Conservation (phyloP, 768 basidiomycete genomes). For the Agrocybe pediades region DNA sequence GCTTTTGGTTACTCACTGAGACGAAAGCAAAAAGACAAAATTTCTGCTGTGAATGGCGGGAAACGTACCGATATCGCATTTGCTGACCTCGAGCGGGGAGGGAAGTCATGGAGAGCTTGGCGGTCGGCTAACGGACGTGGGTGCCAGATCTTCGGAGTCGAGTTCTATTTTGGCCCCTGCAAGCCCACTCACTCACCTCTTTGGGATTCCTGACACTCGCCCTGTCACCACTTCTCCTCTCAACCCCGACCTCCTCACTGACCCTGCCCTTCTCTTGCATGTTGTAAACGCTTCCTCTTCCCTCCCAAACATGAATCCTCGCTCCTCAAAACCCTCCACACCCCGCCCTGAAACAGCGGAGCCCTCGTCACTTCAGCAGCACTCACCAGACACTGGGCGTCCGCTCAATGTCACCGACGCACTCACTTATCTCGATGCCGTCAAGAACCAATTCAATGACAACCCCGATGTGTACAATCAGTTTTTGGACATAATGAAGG, state of each 20-base stretch:
- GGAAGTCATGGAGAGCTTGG: slow-evolving; percentile 12
- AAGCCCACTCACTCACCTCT: slow-evolving; percentile 23
- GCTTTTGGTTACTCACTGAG: slow-evolving; percentile 4
- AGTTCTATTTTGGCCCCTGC: slow-evolving; percentile 34
- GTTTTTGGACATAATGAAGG: slow-evolving; percentile 98
- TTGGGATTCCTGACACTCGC: slow-evolving; percentile 21
- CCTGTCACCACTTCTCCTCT: slow-evolving; percentile 21
- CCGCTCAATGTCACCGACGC: slow-evolving; percentile 93
- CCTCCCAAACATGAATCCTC: slow-evolving; percentile 23
- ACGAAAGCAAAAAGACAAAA: slow-evolving; percentile 3
- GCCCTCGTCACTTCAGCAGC: slow-evolving; percentile 26
- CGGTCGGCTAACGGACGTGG: slow-evolving; percentile 22
- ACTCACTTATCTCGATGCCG: slow-evolving; percentile 90
- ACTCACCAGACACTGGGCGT: slow-evolving; percentile 45
- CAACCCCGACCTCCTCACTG: slow-evolving; percentile 17
- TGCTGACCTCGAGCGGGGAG: slow-evolving; percentile 1
- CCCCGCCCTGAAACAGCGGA: slow-evolving; percentile 39
- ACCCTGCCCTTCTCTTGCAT: slow-evolving; percentile 25
- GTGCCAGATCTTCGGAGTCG: slow-evolving; percentile 24
- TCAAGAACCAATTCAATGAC: slow-evolving; percentile 89
- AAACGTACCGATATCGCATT: slow-evolving; percentile 9
- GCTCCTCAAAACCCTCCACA: slow-evolving; percentile 36
- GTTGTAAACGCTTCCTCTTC: slow-evolving; percentile 16
- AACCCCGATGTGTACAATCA: slow-evolving; percentile 94
- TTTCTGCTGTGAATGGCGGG: slow-evolving; percentile 16